Evolutionary conservation across 352 stramenopile species (phyloP).

Genomic region (Phytophthora multivora): DNA sequence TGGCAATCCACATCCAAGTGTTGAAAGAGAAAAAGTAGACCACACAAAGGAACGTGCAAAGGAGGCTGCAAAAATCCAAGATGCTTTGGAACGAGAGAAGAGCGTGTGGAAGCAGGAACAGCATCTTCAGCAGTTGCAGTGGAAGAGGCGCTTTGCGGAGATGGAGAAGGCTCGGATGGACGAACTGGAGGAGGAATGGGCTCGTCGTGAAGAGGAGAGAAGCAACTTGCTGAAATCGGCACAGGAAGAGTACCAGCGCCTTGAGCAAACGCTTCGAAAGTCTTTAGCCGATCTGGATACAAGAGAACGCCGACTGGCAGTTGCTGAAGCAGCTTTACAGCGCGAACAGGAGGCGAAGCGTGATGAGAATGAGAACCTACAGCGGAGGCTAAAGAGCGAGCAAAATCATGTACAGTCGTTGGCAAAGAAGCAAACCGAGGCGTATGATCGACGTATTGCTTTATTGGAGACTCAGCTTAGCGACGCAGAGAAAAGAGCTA

Average conservation of each 20-base stretch:
- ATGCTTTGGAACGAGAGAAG: conserved; percentile 40
- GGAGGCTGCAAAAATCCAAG: conserved; percentile 36
- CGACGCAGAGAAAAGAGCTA: conserved; percentile 48
- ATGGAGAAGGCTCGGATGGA: conserved; percentile 73
- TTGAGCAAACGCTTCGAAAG: conserved; percentile 63
- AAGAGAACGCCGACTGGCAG: conserved; percentile 59
- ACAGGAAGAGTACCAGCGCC: conserved; percentile 70
- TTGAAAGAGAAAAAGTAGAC: conserved; percentile 5
- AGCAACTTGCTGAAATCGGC: conserved; percentile 52
- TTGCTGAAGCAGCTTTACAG: conserved; percentile 57
- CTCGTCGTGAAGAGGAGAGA: conserved; percentile 73
- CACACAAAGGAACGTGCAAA: conserved; percentile 10
- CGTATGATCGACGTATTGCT: conserved; percentile 46
- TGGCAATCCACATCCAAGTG: neutral
- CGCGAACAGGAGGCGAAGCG: conserved; percentile 56
- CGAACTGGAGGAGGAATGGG: conserved; percentile 81
- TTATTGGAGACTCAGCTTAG: conserved; percentile 51
- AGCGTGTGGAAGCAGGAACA: conserved; percentile 56
- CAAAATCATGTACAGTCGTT: conserved; percentile 56
- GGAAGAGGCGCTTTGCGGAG: conserved; percentile 57
- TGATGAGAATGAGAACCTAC: conserved; percentile 64
- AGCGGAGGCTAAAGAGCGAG: conserved; percentile 66
- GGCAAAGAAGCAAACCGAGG: conserved; percentile 61
- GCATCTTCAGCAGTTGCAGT: conserved; percentile 50
- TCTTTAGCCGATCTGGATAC: conserved; percentile 63